Evolutionary conservation across 495 filamentous ascomycete species (phyloP), one percentile per base, ranked within the genome.

Genomic region (Beverwykella pulmonaria): DNA sequence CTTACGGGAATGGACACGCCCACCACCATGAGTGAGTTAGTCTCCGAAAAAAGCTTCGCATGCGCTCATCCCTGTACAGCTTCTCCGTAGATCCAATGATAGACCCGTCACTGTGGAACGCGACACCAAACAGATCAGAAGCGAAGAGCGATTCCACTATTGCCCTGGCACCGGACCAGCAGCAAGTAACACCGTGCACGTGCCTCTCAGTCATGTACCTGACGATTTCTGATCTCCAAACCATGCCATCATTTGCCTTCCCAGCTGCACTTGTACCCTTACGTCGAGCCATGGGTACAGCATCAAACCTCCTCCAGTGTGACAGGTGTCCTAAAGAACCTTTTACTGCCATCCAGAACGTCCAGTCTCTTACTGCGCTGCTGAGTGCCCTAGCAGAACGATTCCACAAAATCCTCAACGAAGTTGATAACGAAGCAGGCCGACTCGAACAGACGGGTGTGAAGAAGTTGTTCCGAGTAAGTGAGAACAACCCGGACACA

Each of bases 141-240:
- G 14, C 56, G 2, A 67, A 52, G 5, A 19, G 8, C 41, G n/a
- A 53, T 26, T n/a, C 44, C 27, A 25, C 67, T 53, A 48, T 44
- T 32, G n/a, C 49, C 57, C 25, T 9, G 8, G 9, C 20, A n/a
- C 58, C 59, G 9, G 27, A 23, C 6, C 30, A 53, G 52, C 52
- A 29, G n/a, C 25, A 22, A 36, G 25, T 32, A 57, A 47, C 15
- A 3, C 46, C 60, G 2, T 79, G 77, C 64, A 67, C 71, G 32
- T 79, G 77, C 59, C 71, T 79, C 17, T 72, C 71, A 8, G 72
- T 58, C 44, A 68, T 77, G 61, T 79, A 75, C 66, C 71, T 78
- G 17, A 72, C 74, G 29, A 59, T 76, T 19, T 64, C 65, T 14
- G 73, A 63, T 29, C 63, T 76, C 7, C 72, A 71, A 54, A 23